Percentiles rank a stretch among this genome's conserved stretches.
Evolutionary conservation across 192 early-diverging fungal genomes (phyloP).

Genomic region (Podila verticillata): DNA sequence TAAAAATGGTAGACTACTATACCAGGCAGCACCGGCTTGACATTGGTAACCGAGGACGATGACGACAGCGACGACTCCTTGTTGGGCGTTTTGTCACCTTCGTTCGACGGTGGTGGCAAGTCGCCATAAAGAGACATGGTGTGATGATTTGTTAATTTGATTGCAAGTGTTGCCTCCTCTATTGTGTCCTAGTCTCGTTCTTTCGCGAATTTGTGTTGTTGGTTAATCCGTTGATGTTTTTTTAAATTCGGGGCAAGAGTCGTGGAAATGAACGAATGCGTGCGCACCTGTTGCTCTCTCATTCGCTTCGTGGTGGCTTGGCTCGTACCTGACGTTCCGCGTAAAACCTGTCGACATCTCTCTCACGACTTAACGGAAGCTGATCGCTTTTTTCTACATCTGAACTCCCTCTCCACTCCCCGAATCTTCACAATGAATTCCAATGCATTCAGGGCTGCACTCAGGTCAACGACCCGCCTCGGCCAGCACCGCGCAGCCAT

Average conservation of each 20-base stretch:
- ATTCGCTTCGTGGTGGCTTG: too few species aligned
- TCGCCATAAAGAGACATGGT: slow-evolving; percentile 58
- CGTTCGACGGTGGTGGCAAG: slow-evolving; percentile 48
- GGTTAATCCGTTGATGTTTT: too few species aligned
- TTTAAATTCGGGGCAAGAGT: too few species aligned
- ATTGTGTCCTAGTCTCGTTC: neutral
- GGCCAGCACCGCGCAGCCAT: neutral
- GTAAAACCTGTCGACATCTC: too few species aligned
- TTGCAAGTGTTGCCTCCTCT: too few species aligned
- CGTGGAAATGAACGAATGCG: too few species aligned
- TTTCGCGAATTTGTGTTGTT: neutral
- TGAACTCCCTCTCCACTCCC: neutral
- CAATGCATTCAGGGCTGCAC: slow-evolving; percentile 34
- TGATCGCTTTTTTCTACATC: slow-evolving; percentile 2
- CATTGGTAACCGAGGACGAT: neutral
- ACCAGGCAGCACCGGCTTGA: slow-evolving; percentile 44
- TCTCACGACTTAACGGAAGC: too few species aligned
- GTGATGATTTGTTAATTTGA: neutral
- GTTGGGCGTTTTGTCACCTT: slow-evolving; percentile 4
- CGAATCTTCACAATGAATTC: slow-evolving; percentile 26
- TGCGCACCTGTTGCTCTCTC: too few species aligned
- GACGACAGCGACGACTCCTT: neutral
- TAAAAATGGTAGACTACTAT: slow-evolving; percentile 7
- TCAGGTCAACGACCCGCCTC: slow-evolving; percentile 26
- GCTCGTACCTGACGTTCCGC: too few species aligned